Conservation (phyloP, 1,139 yeast genomes). For the Pichia sp. region DNA sequence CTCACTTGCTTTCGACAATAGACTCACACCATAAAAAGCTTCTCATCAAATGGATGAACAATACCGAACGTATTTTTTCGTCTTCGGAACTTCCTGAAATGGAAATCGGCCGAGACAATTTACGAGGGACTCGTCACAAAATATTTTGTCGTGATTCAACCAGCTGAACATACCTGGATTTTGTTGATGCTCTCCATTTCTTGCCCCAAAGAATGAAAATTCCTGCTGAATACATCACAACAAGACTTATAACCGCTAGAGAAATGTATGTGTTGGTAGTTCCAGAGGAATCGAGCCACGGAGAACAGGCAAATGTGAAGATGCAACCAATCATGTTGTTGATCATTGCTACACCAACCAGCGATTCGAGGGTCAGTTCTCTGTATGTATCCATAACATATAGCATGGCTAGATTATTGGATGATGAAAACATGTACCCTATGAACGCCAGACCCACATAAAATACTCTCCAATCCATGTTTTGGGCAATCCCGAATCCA, state of each 20-base stretch:
- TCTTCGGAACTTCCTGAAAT: too few relatives aligned
- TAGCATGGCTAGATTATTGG: slow-evolving; percentile 33
- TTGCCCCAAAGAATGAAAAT: slow-evolving; percentile 32
- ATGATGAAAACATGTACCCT: slow-evolving; percentile 33
- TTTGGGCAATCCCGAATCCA: slow-evolving; percentile 30
- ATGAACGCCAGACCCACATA: slow-evolving; percentile 32
- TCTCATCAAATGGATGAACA: too few relatives aligned
- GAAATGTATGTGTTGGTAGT: slow-evolving; percentile 30
- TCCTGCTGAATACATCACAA: slow-evolving; percentile 26
- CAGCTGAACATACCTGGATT: slow-evolving; percentile 14
- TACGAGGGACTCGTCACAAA: too few relatives aligned
- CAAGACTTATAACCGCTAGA: slow-evolving; percentile 30
- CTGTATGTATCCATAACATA: slow-evolving; percentile 36
- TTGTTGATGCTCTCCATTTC: slow-evolving; percentile 31
- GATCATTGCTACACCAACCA: slow-evolving; percentile 33
- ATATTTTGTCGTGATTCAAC: slow-evolving; percentile 14
- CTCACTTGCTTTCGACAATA: too few relatives aligned
- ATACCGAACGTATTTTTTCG: too few relatives aligned
- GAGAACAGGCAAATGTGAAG: slow-evolving; percentile 35
- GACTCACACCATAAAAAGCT: too few relatives aligned
- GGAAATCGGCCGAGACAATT: too few relatives aligned
- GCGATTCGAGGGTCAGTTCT: slow-evolving; percentile 32
- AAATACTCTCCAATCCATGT: slow-evolving; percentile 30
- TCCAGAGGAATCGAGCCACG: slow-evolving; percentile 31
- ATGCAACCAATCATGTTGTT: slow-evolving; percentile 33